Base-by-base conservation (phyloP, 768 basidiomycete genomes). In the Naganishia onofrii region DNA sequence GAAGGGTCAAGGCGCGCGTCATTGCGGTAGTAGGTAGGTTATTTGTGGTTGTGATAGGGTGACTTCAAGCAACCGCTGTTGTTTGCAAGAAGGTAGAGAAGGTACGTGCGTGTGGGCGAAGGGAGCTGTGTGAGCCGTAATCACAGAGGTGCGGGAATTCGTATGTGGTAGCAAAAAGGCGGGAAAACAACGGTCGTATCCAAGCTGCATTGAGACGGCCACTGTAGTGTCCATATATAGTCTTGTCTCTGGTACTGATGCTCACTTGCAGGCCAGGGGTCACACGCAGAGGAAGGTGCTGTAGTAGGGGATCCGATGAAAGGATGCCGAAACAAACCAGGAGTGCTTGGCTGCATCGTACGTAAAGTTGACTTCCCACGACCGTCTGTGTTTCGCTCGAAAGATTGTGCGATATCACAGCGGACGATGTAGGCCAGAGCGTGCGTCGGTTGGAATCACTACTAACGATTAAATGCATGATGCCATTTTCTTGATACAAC, bases 1-100 rank as follows among this genome's bases (percentile, higher is more conserved):
- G 60, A 42, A 63, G n/a, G 26, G 38, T 3, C 23, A 63, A 28
- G 23, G 60, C n/a, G 60, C 60, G 60, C 8, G 60, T 63, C 60
- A 63, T 63, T 13, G 36, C 34, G n/a, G 60, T 21, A 10, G 34
- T 58, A 56, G 23, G 29, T 28, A 5, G 55, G 21, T 12, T 58
- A 6, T 12, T 34, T 34, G 19, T 57, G 3, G 56, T 34, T 2
- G 8, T 21, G 56, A 38, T 32, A 7, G 19, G 6, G 19, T 3
- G 48, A n/a, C 7, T 19, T 31, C 12, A 21, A 26, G 29, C 15
- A 6, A 29, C 32, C 10, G 54, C 28, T 55, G 28, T 38, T 38
- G 34, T 58, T 38, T 51, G n/a, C n/a, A 12, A 51, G 23, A 51
- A 51, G 12, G 48, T 51, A n/a, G n/a, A n/a, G n/a, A n/a, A 51